These are phyloP conservation scores for Auriscalpium vulgare DNA, from an alignment of 768 basidiomycete genomes.

Conservation along the genomic window DNA sequence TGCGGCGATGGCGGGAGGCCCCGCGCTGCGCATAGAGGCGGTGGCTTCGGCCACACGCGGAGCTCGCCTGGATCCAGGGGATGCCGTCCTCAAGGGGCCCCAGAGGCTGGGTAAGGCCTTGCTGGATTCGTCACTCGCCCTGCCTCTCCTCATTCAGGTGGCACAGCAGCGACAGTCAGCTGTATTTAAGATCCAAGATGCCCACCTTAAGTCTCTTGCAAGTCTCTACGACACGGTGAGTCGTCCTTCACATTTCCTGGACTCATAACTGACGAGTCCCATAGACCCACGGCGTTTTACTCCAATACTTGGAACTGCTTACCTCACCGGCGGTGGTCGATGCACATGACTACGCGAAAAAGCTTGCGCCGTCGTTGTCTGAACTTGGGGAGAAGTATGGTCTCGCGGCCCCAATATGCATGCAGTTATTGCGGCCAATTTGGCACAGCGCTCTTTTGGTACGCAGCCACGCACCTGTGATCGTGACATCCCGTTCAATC, in stretches of 20 bases:
- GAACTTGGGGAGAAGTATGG: constrained; percentile 73
- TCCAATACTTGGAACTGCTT: constrained; percentile 89
- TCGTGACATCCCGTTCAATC: neutral
- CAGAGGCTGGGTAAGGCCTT: constrained; percentile 57
- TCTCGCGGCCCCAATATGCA: constrained; percentile 79
- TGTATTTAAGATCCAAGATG: constrained; percentile 63
- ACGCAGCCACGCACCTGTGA: constrained; percentile 16
- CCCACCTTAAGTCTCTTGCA: constrained; percentile 79
- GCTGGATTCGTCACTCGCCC: constrained; percentile 64
- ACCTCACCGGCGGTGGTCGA: constrained; percentile 61
- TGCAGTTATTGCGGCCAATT: constrained; percentile 89
- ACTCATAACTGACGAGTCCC: constrained; percentile 8
- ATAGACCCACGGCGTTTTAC: constrained; percentile 84
- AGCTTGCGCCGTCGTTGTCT: constrained; percentile 63
- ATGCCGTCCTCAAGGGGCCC: constrained; percentile 57
- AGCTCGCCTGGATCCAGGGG: constrained; percentile 58
- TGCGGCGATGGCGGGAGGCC: constrained; percentile 85
- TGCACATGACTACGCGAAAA: constrained; percentile 64
- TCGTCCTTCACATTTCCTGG: constrained; percentile 15
- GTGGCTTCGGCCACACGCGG: constrained; percentile 75
- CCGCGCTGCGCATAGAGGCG: constrained; percentile 79
- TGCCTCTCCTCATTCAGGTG: constrained; percentile 86
- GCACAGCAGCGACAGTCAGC: constrained; percentile 88
- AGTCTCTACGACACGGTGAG: constrained; percentile 85
- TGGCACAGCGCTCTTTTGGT: constrained; percentile 58